phyloP scores from a whole-genome alignment of 2,329 filamentous ascomycete species.

The Eutypa lata region DNA sequence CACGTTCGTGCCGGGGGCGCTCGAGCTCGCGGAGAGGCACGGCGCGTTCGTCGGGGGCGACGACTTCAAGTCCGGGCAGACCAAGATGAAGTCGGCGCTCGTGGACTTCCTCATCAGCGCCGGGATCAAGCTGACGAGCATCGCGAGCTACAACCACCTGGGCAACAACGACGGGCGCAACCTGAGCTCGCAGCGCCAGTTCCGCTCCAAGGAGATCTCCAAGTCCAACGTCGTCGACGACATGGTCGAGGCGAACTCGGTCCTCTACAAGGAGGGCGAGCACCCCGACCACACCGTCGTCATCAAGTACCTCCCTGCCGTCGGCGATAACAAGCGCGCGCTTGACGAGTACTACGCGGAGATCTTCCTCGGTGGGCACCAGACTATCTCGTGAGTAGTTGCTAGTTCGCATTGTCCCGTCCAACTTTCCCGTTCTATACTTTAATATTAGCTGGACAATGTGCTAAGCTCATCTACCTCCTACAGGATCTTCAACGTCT shows the following conservation, averaged over 20 bases:
- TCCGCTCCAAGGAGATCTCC: conserved; percentile 99
- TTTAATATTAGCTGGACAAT: too few relatives aligned
- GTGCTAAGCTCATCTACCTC: not conserved
- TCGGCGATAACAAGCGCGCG: conserved; percentile 98
- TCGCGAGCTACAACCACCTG: conserved; percentile 98
- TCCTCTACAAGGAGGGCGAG: conserved; percentile 88
- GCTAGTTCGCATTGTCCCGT: conserved; percentile 8
- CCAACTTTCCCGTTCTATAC: not conserved
- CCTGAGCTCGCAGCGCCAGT: conserved; percentile 93
- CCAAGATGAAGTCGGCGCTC: conserved; percentile 99
- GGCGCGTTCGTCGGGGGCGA: conserved; percentile 92
- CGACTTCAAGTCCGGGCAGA: conserved; percentile 99
- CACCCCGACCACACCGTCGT: conserved; percentile 98
- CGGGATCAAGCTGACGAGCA: conserved; percentile 97
- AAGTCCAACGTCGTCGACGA: conserved; percentile 99
- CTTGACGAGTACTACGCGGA: conserved; percentile 99
- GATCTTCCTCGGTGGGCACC: conserved; percentile 98
- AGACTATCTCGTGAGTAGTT: conserved; percentile 75
- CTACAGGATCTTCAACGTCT: conserved; percentile 91
- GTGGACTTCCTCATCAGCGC: conserved; percentile 98
- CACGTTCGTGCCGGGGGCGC: conserved; percentile 92
- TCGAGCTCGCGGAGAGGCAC: conserved; percentile 84
- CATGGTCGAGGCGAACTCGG: conserved; percentile 94
- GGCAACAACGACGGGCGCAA: conserved; percentile 99
- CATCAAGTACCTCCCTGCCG: conserved; percentile 99